A percentile compares a stretch with the other conserved stretches of the same genome.
Evolutionary conservation across 208 protist genomes (phyloP).

Genomic region (Balamuthia mandrillaris): DNA sequence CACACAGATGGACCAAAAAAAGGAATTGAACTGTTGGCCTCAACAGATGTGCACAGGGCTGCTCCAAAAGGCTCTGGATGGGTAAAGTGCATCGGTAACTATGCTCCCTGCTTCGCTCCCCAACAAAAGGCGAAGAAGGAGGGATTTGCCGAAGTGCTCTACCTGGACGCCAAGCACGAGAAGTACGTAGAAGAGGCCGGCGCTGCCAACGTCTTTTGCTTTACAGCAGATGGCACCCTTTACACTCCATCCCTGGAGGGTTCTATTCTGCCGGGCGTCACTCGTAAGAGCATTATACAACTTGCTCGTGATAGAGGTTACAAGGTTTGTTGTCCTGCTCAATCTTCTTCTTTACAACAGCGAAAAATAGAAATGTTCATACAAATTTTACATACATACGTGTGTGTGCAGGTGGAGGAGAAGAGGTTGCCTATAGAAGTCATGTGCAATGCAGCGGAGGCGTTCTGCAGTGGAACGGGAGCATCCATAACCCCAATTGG

Average conservation of each 20-base stretch:
- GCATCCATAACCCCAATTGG: slow-evolving; percentile 31
- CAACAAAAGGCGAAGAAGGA: slow-evolving; percentile 37
- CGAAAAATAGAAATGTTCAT: not conserved
- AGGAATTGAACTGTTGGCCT: not conserved
- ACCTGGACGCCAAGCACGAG: slow-evolving; percentile 35
- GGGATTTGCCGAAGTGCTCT: slow-evolving; percentile 26
- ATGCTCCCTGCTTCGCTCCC: slow-evolving; percentile 29
- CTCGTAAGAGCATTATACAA: slow-evolving; percentile 22
- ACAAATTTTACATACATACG: not conserved
- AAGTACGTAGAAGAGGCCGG: slow-evolving; percentile 37
- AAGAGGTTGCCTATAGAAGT: not conserved
- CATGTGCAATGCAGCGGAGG: slow-evolving; percentile 28
- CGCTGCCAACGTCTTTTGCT: slow-evolving; percentile 32
- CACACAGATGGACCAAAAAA: no score
- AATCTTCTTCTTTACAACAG: not conserved
- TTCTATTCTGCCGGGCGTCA: slow-evolving; percentile 30
- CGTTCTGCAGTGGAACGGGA: slow-evolving; percentile 26
- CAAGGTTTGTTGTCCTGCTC: not conserved
- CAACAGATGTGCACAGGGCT: slow-evolving; percentile 21
- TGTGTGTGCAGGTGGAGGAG: slow-evolving; percentile 36
- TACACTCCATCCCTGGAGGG: slow-evolving; percentile 5
- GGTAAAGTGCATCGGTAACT: slow-evolving; percentile 25
- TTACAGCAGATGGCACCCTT: slow-evolving; percentile 10
- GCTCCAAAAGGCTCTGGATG: slow-evolving; percentile 7
- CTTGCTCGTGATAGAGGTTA: slow-evolving; percentile 16